phyloP scores from a whole-genome alignment of 495 filamentous ascomycete genomes.

The Pseudevernia furfuracea region DNA sequence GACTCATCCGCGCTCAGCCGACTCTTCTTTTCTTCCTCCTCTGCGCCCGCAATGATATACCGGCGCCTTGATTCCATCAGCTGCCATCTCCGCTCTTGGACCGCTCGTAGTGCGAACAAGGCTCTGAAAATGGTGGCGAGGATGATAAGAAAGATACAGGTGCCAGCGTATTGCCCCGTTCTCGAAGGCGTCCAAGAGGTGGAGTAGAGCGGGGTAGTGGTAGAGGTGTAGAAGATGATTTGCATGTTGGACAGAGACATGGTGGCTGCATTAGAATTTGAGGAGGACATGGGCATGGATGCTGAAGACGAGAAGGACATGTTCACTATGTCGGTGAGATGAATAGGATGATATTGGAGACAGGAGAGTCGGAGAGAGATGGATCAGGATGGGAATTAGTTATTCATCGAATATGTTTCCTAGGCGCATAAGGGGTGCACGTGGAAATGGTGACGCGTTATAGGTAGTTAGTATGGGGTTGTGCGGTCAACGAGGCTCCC shows the following conservation, averaged over 20 bases:
- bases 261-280: background rate
- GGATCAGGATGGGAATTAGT: background rate
- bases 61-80: slow-evolving; percentile 59
- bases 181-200: slow-evolving; percentile 60
- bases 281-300: slow-evolving; percentile 16
- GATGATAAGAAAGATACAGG: slow-evolving; percentile 78
- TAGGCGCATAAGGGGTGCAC: background rate
- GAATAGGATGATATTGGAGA: background rate
- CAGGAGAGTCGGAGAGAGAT: background rate
- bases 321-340: slow-evolving; percentile 12
- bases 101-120: slow-evolving; percentile 57
- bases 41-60: slow-evolving; percentile 64
- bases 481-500: background rate
- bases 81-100: slow-evolving; percentile 51
- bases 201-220: slow-evolving; percentile 67
- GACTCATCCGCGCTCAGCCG: slow-evolving; percentile 41
- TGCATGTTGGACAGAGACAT: slow-evolving; percentile 29
- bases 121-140: slow-evolving; percentile 61
- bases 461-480: too few species aligned
- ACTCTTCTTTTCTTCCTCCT: slow-evolving; percentile 48
- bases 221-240: slow-evolving; percentile 55
- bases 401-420: background rate
- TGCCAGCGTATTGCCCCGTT: slow-evolving; percentile 66
- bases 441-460: background rate
- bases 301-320: slow-evolving; percentile 24